These are phyloP conservation scores for Ceratocystis variospora DNA, from an alignment of 2,329 filamentous ascomycete genomes.

Conservation along the genomic window DNA sequence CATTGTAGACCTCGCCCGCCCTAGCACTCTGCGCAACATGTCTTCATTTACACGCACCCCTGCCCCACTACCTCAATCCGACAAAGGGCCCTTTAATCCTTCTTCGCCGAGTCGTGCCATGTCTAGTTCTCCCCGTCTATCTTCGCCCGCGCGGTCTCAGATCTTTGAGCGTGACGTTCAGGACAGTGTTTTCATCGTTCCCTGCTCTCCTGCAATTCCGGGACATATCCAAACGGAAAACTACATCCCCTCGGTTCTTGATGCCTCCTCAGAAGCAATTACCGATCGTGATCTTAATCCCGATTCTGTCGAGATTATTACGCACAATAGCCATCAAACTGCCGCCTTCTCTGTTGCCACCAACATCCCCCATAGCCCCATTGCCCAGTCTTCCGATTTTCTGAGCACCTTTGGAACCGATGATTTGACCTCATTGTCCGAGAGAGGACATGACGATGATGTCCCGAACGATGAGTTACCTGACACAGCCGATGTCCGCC, in stretches of 20 bases:
- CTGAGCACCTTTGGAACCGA: constrained; percentile 40
- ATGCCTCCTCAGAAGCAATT: constrained; percentile 83
- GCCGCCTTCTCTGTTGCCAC: constrained; percentile 53
- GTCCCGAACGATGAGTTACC: constrained; percentile 48
- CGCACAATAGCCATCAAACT: constrained; percentile 69
- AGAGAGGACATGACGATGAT: constrained; percentile 41
- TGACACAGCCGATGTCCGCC: constrained; percentile 52
- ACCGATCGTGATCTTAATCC: constrained; percentile 75
- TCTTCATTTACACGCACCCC: constrained; percentile 24
- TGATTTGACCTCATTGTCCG: constrained; percentile 42
- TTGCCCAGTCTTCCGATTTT: constrained; percentile 29
- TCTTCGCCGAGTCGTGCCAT: constrained; percentile 53
- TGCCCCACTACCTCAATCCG: constrained; percentile 31
- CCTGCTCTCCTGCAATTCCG: constrained; percentile 74
- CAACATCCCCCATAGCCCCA: constrained; percentile 26
- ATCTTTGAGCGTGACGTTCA: constrained; percentile 96
- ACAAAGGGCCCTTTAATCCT: constrained; percentile 34
- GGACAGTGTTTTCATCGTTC: constrained; percentile 52
- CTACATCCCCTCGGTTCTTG: constrained; percentile 78
- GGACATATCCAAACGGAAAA: constrained; percentile 90
- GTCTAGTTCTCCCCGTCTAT: constrained; percentile 57
- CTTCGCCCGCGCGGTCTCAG: constrained; percentile 62
- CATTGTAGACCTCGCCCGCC: constrained; percentile 1
- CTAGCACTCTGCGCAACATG: constrained; percentile 13
- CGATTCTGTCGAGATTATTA: constrained; percentile 85